Evolutionary conservation across 1,284 basidiomycete species (phyloP).

Genomic region (Ustilago loliicola): DNA sequence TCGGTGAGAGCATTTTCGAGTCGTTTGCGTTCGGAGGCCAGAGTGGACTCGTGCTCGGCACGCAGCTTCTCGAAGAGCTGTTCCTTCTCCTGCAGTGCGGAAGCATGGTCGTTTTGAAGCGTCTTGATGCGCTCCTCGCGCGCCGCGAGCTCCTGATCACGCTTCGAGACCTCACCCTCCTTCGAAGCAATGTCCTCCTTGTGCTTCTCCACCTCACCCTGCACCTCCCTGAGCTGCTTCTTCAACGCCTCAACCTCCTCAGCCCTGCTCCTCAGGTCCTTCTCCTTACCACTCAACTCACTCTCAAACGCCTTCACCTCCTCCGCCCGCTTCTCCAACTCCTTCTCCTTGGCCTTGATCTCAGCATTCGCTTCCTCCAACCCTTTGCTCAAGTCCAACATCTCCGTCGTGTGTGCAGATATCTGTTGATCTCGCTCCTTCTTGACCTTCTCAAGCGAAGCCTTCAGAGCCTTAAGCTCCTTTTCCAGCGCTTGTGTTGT

Average conservation of each 20-base stretch:
- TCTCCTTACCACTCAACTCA: neutral
- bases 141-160: conserved; percentile 8
- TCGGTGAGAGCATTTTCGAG: conserved; percentile 20
- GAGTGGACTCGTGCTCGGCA: conserved; percentile 18
- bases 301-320: conserved; percentile 10
- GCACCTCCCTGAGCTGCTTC: conserved; percentile 14
- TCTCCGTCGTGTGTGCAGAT: conserved; percentile 35
- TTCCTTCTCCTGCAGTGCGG: conserved; percentile 15
- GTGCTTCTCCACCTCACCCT: conserved; percentile 13
- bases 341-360: conserved; percentile 22
- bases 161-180: conserved; percentile 6
- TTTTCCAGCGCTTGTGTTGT: conserved; percentile 15
- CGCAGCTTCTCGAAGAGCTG: conserved; percentile 1
- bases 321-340: conserved; percentile 18
- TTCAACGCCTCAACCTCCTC: conserved; percentile 8
- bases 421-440: conserved; percentile 42
- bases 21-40: conserved; percentile 20
- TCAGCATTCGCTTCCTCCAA: conserved; percentile 23
- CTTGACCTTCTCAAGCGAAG: conserved; percentile 27
- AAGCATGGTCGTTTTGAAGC: conserved; percentile 15
- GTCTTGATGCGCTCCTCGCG: conserved; percentile 28
- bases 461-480: conserved; percentile 26
- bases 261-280: neutral
- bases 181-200: neutral
- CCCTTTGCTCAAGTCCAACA: conserved; percentile 39